Base-by-base conservation (phyloP, 1,284 basidiomycete species). In the Moesziomyces globuligerus region DNA sequence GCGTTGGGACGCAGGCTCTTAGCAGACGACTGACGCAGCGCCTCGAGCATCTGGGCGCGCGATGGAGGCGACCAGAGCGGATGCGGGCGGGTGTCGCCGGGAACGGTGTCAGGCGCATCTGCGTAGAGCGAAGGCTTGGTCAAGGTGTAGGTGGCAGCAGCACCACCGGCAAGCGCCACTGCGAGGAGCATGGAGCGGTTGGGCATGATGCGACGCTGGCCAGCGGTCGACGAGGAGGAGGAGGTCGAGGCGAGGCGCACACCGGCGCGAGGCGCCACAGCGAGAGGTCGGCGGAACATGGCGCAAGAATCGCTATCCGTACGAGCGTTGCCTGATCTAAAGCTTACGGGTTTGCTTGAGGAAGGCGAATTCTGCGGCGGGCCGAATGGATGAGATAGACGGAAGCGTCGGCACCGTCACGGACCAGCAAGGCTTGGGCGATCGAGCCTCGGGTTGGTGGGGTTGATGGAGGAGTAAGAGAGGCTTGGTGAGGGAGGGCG, bases 21-120 rank as follows among this genome's bases (percentile, higher is more conserved):
- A 6, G 74, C 64, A 4, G 75, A 79, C 23, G 75, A 78, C 29
- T 65, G 65, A 60, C 72, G 75, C 48, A 82, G 76, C 10, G 80
- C 80, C 26, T 76, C 72, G 66, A 82, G 62, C 80, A 82, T 82
- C 72, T 82, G 79, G 18, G 78, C 68, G 24, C 80, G 75, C 13
- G 78, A 74, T 7, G 80, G 80, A 10, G 79, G 78, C 52, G 75
- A 73, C 80, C 80, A 82, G 37, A 80, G 69, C 32, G 72, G 75
- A 39, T 69, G 72, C 8, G 78, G 77, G 20, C 78, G 69, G 23
- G 73, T 74, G 48, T 80, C 78, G 15, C 69, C 69, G 4, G 69
- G 69, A 10, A 72, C 60, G 15, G 69, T 60, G 23, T 67, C 64
- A 49, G 69, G 64, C 42, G 69, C 69, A 46, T 72, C 69, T 9